phyloP scores from a whole-genome alignment of 495 filamentous ascomycete species.

The Pyrenopolyporus hunteri region DNA sequence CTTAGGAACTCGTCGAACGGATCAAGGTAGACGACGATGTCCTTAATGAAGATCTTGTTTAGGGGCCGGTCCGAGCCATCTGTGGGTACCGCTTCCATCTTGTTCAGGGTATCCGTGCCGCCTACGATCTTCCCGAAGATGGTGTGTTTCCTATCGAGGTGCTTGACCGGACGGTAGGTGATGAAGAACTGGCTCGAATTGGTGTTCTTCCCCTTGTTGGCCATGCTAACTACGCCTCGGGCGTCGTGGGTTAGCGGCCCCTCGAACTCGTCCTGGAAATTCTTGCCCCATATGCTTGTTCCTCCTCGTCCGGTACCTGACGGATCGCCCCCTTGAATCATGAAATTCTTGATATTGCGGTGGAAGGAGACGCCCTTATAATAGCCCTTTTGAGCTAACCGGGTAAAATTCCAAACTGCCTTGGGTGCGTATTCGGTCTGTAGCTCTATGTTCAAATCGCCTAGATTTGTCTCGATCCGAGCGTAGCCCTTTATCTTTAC shows the following conservation, averaged over 20 bases:
- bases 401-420: conserved; percentile 96
- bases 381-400: conserved; percentile 86
- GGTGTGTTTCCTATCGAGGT: conserved; percentile 95
- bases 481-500: conserved; percentile 92
- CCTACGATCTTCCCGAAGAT: conserved; percentile 88
- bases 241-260: conserved; percentile 80
- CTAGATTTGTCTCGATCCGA: conserved; percentile 80
- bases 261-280: conserved; percentile 91
- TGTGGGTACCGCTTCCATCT: conserved; percentile 75
- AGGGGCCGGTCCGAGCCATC: conserved; percentile 72
- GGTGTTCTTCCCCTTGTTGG: conserved; percentile 97
- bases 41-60: conserved; percentile 77
- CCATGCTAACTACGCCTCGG: conserved; percentile 87
- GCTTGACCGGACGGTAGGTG: conserved; percentile 78
- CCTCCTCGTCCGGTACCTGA: conserved; percentile 91
- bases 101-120: conserved; percentile 71
- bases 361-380: conserved; percentile 86
- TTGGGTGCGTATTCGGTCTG: conserved; percentile 86
- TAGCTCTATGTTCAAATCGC: conserved; percentile 87
- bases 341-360: conserved; percentile 92
- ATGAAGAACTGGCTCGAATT: conserved; percentile 97
- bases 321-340: conserved; percentile 98
- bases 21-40: conserved; percentile 88
- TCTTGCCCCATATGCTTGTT: conserved; percentile 83
- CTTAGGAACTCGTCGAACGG: conserved; percentile 92